Evolutionary conservation across 495 filamentous ascomycete genomes (phyloP).

Genomic region (Beverwykella pulmonaria): DNA sequence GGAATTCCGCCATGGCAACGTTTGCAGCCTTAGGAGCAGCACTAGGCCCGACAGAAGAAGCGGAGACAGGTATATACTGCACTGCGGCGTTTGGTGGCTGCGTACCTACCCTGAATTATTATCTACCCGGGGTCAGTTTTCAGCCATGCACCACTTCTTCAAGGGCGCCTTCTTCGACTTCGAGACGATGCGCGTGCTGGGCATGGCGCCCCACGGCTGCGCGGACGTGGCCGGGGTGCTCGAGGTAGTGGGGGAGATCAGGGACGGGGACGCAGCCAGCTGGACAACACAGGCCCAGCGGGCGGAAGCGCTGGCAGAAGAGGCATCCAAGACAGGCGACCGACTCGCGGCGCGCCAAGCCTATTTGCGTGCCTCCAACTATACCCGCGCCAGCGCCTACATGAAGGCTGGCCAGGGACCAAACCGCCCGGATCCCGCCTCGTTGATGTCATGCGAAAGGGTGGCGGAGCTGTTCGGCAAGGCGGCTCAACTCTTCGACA

Average conservation of each 20-base stretch:
- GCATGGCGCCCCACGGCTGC: neutral
- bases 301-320: neutral
- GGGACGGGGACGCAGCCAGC: neutral
- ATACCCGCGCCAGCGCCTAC: conserved; percentile 4
- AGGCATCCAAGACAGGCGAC: neutral
- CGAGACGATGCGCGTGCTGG: conserved; percentile 1
- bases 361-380: conserved; percentile 1
- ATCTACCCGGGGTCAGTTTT: no score
- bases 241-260: neutral
- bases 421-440: neutral
- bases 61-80: no score
- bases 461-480: neutral
- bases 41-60: no score
- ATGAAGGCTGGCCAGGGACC: neutral
- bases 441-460: neutral
- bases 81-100: no score
- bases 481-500: neutral
- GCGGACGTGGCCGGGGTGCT: neutral
- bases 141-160: conserved; percentile 2
- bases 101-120: no score
- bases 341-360: neutral
- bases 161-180: conserved; percentile 4
- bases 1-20: no score
- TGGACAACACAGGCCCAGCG: neutral
- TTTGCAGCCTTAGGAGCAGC: no score